Evolutionary conservation across 2,329 filamentous ascomycete genomes (phyloP).

Genomic region (Fusarium sp.): DNA sequence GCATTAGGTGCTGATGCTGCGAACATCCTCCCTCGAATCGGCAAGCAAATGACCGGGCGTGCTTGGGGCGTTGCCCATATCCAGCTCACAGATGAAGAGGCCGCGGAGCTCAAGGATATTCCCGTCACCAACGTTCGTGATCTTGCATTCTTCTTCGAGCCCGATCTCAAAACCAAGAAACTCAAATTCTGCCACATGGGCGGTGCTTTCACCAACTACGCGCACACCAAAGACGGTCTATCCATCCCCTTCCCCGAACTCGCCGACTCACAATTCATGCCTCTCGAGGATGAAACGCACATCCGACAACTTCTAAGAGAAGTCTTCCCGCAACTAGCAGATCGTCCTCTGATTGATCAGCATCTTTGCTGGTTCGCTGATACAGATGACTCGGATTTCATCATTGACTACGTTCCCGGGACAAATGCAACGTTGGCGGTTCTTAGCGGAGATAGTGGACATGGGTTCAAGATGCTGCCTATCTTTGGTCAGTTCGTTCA

Average conservation of each 20-base stretch:
- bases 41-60: slow-evolving; percentile 28
- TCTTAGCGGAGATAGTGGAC: slow-evolving; percentile 20
- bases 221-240: slow-evolving; percentile 24
- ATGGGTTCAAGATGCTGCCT: slow-evolving; percentile 31
- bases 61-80: slow-evolving; percentile 30
- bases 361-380: slow-evolving; percentile 32
- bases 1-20: slow-evolving; percentile 18
- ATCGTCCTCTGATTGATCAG: slow-evolving; percentile 19
- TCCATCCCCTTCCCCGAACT: slow-evolving; percentile 4
- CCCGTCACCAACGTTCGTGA: slow-evolving; percentile 30
- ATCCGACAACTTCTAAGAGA: slow-evolving; percentile 22
- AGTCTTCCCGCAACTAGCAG: slow-evolving; percentile 4
- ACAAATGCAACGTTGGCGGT: slow-evolving; percentile 14
- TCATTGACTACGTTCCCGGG: slow-evolving; percentile 27
- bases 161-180: slow-evolving; percentile 21
- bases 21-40: slow-evolving; percentile 14
- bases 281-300: slow-evolving; percentile 20
- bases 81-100: slow-evolving; percentile 24
- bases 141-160: slow-evolving; percentile 29
- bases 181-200: slow-evolving; percentile 35
- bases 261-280: slow-evolving; percentile 26
- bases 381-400: slow-evolving; percentile 31
- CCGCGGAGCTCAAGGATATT: slow-evolving; percentile 12
- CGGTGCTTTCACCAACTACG: slow-evolving; percentile 26
- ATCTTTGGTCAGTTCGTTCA: slow-evolving; percentile 27